Conservation (phyloP, 768 basidiomycete genomes). For the Hebeloma cylindrosporum region DNA sequence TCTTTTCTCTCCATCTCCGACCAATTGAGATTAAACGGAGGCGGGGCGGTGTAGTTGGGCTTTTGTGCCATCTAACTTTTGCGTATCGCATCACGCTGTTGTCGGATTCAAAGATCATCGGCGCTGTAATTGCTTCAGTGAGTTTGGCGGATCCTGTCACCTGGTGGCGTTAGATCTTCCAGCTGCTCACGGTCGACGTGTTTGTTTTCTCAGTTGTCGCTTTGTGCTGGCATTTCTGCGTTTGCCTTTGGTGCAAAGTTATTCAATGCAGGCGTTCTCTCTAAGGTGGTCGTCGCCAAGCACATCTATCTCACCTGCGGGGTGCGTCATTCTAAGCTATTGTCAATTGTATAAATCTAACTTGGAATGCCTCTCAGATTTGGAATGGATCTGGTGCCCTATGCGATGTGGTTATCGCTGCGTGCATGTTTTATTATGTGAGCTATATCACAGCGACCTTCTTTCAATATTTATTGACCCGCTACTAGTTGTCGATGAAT, state of each 20-base stretch:
- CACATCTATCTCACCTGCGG: conserved; percentile 28
- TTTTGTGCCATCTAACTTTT: conserved; percentile 31
- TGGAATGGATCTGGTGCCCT: conserved; percentile 35
- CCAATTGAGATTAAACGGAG: conserved; percentile 3
- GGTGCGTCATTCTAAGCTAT: conserved; percentile 14
- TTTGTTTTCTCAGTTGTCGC: conserved; percentile 17
- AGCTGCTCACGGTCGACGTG: conserved; percentile 10
- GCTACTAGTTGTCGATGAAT: conserved; percentile 20
- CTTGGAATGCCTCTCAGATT: conserved; percentile 16
- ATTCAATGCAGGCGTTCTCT: conserved; percentile 15
- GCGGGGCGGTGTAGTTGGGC: conserved; percentile 14
- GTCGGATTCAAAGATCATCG: conserved; percentile 23
- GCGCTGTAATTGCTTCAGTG: conserved; percentile 23
- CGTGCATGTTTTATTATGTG: conserved; percentile 32
- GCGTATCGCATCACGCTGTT: conserved; percentile 28
- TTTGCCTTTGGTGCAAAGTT: conserved; percentile 26
- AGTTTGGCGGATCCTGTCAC: conserved; percentile 17
- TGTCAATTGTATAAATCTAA: neutral
- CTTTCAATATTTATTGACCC: neutral
- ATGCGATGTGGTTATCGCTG: conserved; percentile 33
- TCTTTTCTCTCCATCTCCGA: conserved; percentile 6
- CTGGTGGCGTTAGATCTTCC: conserved; percentile 9
- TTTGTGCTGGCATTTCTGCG: conserved; percentile 18
- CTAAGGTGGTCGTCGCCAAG: conserved; percentile 17
- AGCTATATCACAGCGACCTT: conserved; percentile 2